Evolutionary conservation across 1,284 basidiomycete species (phyloP).

Genomic region (Naganishia sp.): DNA sequence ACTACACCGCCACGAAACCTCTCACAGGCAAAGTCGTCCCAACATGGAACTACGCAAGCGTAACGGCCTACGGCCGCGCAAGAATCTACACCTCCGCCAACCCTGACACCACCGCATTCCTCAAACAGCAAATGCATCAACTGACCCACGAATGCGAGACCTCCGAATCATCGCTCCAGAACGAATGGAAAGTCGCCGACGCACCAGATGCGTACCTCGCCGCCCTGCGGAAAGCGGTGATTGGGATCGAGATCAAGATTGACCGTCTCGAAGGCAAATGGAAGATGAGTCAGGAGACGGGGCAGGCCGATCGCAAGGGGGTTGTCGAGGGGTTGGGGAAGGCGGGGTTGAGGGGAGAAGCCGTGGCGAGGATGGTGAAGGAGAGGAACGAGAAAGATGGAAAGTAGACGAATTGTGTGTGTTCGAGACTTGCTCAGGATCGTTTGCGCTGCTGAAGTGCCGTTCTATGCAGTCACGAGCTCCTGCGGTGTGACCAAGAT

Average conservation of each 20-base stretch:
- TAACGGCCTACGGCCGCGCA: constrained; percentile 51
- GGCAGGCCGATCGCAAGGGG: constrained; percentile 50
- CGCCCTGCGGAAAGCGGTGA: constrained; percentile 52
- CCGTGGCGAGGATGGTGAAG: constrained; percentile 47
- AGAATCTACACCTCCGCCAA: constrained; percentile 38
- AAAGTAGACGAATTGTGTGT: not conserved
- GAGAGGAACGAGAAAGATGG: constrained; percentile 36
- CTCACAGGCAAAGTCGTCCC: constrained; percentile 51
- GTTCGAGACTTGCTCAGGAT: too few species aligned
- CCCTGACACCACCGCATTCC: constrained; percentile 38
- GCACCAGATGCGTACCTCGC: constrained; percentile 53
- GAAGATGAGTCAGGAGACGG: constrained; percentile 54
- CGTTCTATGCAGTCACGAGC: too few species aligned
- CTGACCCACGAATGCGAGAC: constrained; percentile 37
- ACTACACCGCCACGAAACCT: constrained; percentile 51
- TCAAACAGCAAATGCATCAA: constrained; percentile 45
- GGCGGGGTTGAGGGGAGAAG: constrained; percentile 40
- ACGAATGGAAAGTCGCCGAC: constrained; percentile 50
- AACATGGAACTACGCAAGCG: constrained; percentile 54
- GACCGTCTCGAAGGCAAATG: constrained; percentile 52
- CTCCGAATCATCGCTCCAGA: not conserved
- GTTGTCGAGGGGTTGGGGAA: constrained; percentile 51
- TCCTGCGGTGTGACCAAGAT: too few species aligned
- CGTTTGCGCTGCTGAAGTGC: too few species aligned
- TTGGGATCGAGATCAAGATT: constrained; percentile 54